Conservation (phyloP, 345 rosid genomes). For the Citrus sp. region DNA sequence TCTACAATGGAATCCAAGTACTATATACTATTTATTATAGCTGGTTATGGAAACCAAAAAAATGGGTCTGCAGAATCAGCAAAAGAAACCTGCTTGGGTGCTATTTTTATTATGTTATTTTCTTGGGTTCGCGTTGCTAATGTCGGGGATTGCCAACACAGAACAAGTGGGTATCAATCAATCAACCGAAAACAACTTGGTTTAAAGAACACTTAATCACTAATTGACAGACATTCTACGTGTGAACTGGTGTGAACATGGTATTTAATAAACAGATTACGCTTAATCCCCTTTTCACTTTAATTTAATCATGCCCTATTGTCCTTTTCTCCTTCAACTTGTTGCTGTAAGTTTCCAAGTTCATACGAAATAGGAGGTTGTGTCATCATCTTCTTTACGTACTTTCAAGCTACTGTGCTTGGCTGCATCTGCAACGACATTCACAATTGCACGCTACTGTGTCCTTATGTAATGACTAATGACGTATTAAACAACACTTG, state of each 20-base stretch:
- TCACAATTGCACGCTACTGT: neutral
- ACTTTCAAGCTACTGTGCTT: neutral
- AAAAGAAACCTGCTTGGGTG: neutral
- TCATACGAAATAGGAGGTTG: neutral
- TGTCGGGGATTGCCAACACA: neutral
- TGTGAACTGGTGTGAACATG: neutral
- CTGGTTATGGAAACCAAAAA: neutral
- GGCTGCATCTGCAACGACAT: neutral
- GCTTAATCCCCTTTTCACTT: neutral
- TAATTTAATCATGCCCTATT: neutral
- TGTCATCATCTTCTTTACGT: neutral
- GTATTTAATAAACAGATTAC: neutral
- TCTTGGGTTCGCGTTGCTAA: neutral
- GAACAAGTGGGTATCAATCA: neutral
- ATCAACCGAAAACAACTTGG: too few relatives aligned
- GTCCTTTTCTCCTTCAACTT: neutral
- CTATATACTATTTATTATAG: neutral
- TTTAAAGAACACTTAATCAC: too few relatives aligned
- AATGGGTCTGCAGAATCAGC: neutral
- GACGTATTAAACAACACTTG: neutral
- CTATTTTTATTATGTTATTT: neutral
- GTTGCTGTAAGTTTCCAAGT: neutral
- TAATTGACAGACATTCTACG: neutral
- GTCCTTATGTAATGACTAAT: neutral
- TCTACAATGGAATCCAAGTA: neutral